Evolutionary conservation across 164 flowering plant species (phyloP), one percentile per base, ranked within the genome.

Genomic region (Warburgia ugandensis): DNA sequence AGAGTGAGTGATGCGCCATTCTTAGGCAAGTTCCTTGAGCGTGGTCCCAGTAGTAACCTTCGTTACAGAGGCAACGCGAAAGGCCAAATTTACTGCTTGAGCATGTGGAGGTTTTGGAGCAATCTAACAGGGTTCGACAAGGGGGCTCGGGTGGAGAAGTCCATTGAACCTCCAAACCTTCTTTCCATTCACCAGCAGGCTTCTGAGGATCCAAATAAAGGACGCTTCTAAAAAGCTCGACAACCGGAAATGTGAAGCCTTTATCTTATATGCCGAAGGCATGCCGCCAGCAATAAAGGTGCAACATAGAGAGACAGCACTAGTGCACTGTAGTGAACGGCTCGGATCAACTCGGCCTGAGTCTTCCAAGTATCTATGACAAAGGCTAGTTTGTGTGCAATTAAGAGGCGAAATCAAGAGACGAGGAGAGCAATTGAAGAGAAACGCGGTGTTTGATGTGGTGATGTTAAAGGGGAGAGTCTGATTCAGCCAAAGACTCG

Each of bases 151-250:
- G 60, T 13, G 84, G 83, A n/a, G 77, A 46, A 45, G 72, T 55
- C 91, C 91, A 83, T 48, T 80, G 91, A 44, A 80, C 73, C 60
- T 83, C 86, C 61, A 83, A 32, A 0, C 91, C 91, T 57, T 78
- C 79, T 50, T 76, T 74, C 86, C 86, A 83, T 28, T 73, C 64
- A 23, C 29, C 59, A 0, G 73, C 64, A 2, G 79, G 64, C 29
- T 61, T 68, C 10, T 29, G 52, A 0, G 64, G 58, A 60, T 80
- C 70, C 58, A 80, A 56, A 51, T 70, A 63, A 50, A 83, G 63
- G 42, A 80, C 63, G 75, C 91, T 83, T 62, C 82, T 73, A n/a
- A 42, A 76, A 80, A 5, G 79, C 86, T 60, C 31, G 62, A 37
- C 91, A 83, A 6, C 86, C 84, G 2, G 84, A 77, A 53, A 21